Base-by-base conservation (phyloP, 2,329 filamentous ascomycete species). In the Sclerotinia minor region DNA sequence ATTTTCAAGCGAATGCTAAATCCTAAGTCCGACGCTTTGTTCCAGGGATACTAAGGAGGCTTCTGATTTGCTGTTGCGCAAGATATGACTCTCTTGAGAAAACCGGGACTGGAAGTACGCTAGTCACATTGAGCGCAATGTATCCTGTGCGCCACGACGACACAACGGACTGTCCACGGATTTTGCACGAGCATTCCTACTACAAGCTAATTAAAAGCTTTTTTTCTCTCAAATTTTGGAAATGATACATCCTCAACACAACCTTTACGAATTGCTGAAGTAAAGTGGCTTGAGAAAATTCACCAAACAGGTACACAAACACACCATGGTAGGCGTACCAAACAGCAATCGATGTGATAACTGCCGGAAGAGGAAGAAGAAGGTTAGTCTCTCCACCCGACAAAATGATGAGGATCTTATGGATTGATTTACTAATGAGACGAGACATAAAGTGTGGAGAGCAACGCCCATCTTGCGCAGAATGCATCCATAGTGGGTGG, bases 351-450 rank as follows among this genome's bases (percentile, higher is more conserved):
- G 61, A 5, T 72, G 69, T 64, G 69, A 67, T 59, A 71, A 64
- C n/a, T 72, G 69, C 44, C 64, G 70, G 29, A 71, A 38, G 24
- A 65, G 71, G 52, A 72, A 72, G 58, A 72, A 72, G 41, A 72
- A 71, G 63, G 70, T 67, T 67, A 29, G 66, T 61, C 21, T 41
- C n/a, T 21, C 21, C 3, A 15, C 45, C 24, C 17, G 49, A 32
- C 2, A 5, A 29, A 29, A 13, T 41, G 32, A 21, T 32, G 7
- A 9, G 1, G 3, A 38, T 32, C 2, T 41, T 19, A 24, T 54
- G 8, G 21, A n/a, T 17, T 0, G 13, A 59, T 19, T 54, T 17
- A 41, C 53, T 64, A 26, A 64, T 19, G 24, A 47, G 9, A 29
- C 32, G 45, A 53, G 2, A 26, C 4, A 52, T 17, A 35, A 52